Conservation (phyloP, 2,329 filamentous ascomycete species). For the Pezicula rhizophila region DNA sequence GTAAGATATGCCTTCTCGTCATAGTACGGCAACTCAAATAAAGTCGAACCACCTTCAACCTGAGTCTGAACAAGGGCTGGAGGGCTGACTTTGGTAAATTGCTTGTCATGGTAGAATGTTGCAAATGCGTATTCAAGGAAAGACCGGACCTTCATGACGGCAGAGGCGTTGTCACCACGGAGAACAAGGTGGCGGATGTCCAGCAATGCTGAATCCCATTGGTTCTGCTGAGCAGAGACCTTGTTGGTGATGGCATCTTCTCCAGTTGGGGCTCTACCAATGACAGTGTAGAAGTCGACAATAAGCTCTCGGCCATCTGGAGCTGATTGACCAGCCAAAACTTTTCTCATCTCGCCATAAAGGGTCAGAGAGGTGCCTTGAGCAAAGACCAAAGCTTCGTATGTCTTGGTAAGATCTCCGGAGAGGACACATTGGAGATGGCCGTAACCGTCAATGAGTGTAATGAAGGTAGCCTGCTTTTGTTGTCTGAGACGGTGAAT, state of each 20-base stretch:
- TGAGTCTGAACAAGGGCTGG: slow-evolving; percentile 76
- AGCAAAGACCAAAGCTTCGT: slow-evolving; percentile 65
- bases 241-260: slow-evolving; percentile 71
- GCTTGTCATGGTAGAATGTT: slow-evolving; percentile 56
- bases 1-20: slow-evolving; percentile 87
- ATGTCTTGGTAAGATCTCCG: slow-evolving; percentile 72
- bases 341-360: slow-evolving; percentile 61
- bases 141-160: slow-evolving; percentile 66
- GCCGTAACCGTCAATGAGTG: slow-evolving; percentile 77
- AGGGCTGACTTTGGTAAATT: slow-evolving; percentile 64
- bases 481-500: slow-evolving; percentile 78
- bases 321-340: slow-evolving; percentile 60
- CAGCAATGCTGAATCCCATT: slow-evolving; percentile 35
- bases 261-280: slow-evolving; percentile 63
- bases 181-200: slow-evolving; percentile 68
- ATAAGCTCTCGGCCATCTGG: slow-evolving; percentile 66
- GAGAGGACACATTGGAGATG: slow-evolving; percentile 77
- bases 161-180: slow-evolving; percentile 61
- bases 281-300: slow-evolving; percentile 65
- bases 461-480: slow-evolving; percentile 81
- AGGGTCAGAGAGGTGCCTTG: slow-evolving; percentile 65
- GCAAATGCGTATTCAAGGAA: slow-evolving; percentile 64
- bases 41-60: slow-evolving; percentile 75
- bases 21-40: slow-evolving; percentile 46
- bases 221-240: slow-evolving; percentile 63